Conservation (phyloP, 1,284 basidiomycete genomes). For the Cryptococcus sp. region DNA sequence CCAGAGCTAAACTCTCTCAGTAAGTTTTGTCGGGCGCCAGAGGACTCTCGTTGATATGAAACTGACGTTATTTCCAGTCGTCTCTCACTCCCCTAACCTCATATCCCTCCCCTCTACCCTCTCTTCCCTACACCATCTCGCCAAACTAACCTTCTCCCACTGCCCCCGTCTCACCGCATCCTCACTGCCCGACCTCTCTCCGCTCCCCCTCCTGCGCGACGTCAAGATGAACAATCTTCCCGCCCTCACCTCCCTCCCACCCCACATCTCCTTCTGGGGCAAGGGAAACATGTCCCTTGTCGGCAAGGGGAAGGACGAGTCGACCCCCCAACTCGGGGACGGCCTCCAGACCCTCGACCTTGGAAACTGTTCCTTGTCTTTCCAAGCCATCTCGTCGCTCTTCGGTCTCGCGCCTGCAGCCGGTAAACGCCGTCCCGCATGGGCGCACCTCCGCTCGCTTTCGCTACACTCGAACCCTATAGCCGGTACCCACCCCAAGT, state of each 20-base stretch:
- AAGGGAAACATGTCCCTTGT: constrained; percentile 33
- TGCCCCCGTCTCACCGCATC: constrained; percentile 35
- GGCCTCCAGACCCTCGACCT: constrained; percentile 45
- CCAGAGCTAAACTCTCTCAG: constrained; percentile 45
- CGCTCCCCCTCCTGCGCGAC: constrained; percentile 43
- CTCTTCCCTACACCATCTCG: constrained; percentile 28
- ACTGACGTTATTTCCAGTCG: constrained; percentile 25
- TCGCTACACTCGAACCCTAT: constrained; percentile 44
- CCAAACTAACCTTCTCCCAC: constrained; percentile 46
- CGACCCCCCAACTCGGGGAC: constrained; percentile 22
- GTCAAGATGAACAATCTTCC: constrained; percentile 46
- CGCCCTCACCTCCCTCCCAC: constrained; percentile 31
- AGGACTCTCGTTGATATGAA: background rate
- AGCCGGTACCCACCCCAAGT: constrained; percentile 29
- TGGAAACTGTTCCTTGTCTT: constrained; percentile 43
- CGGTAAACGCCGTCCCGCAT: constrained; percentile 4
- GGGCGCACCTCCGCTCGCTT: constrained; percentile 36
- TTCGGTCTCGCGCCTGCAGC: constrained; percentile 19
- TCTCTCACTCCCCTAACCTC: constrained; percentile 45
- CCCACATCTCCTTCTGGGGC: constrained; percentile 38
- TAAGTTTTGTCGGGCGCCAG: constrained; percentile 18
- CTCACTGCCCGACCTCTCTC: constrained; percentile 37
- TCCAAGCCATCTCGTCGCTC: constrained; percentile 16
- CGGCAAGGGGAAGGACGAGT: constrained; percentile 9
- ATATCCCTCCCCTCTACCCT: constrained; percentile 27